Conservation (phyloP, 176 grass and related monocot genomes). For the Luzula sylvatica region DNA sequence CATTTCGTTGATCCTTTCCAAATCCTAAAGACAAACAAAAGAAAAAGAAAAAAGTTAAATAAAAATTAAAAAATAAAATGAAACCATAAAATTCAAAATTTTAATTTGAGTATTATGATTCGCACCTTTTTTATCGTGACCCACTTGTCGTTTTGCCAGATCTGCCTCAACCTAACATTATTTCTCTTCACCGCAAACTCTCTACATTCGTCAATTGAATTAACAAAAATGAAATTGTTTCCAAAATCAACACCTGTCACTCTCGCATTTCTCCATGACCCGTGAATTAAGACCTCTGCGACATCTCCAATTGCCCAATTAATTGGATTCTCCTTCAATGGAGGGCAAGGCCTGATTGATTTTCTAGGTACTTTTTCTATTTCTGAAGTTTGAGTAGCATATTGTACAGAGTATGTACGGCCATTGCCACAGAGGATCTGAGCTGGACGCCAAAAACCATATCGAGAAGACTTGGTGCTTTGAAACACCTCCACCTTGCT, state of each 20-base stretch:
- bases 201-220: conserved; percentile 21
- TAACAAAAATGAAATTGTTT: conserved; percentile 25
- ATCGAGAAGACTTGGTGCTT: conserved; percentile 2
- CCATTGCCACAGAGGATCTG: conserved; percentile 49
- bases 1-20: neutral
- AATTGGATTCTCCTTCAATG: neutral
- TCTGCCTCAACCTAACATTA: conserved; percentile 3
- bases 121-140: conserved; percentile 38
- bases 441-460: conserved; percentile 47
- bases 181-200: conserved; percentile 13
- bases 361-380: conserved; percentile 33
- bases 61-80: neutral
- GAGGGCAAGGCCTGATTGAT: conserved; percentile 37
- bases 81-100: neutral
- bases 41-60: conserved; percentile 8
- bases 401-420: conserved; percentile 40
- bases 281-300: conserved; percentile 35
- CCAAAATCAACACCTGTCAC: conserved; percentile 15
- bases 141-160: conserved; percentile 33
- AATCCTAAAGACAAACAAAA: conserved; percentile 2
- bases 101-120: neutral
- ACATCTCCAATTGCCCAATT: conserved; percentile 35
- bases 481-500: conserved; percentile 39
- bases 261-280: conserved; percentile 35
- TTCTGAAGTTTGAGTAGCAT: neutral